Evolutionary conservation across 805 yeast genomes (phyloP).

Genomic region (Candida schatavii): DNA sequence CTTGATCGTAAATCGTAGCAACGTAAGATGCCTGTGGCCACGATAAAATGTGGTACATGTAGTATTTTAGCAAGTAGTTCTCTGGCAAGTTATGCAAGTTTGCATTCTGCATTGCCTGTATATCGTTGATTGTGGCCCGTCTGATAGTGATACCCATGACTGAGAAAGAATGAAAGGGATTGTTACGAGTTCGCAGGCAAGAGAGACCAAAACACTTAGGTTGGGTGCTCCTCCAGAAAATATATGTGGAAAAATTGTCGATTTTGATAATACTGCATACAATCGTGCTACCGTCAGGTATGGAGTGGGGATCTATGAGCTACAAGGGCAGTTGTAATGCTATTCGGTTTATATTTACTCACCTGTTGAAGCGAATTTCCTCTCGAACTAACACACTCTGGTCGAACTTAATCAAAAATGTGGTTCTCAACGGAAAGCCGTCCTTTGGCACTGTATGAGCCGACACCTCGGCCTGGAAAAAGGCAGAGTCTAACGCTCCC

Average conservation of each 20-base stretch:
- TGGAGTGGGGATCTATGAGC: too few species aligned
- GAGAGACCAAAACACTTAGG: too few species aligned
- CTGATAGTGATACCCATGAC: slow-evolving; percentile 83
- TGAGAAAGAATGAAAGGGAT: too few species aligned
- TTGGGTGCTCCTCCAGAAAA: too few species aligned
- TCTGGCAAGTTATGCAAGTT: slow-evolving; percentile 91
- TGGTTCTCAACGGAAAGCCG: slow-evolving; percentile 62
- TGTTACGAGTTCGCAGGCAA: too few species aligned
- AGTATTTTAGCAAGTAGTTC: slow-evolving; percentile 87
- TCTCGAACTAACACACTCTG: slow-evolving; percentile 56
- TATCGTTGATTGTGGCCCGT: slow-evolving; percentile 79
- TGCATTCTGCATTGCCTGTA: slow-evolving; percentile 95
- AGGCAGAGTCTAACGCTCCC: slow-evolving; percentile 72
- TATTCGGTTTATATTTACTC: too few species aligned
- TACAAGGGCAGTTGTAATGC: too few species aligned
- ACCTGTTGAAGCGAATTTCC: slow-evolving; percentile 35
- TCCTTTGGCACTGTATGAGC: slow-evolving; percentile 75
- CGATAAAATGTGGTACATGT: slow-evolving; percentile 87
- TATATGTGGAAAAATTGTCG: too few species aligned
- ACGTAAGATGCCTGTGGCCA: slow-evolving; percentile 99
- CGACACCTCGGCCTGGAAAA: slow-evolving; percentile 72
- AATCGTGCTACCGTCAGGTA: too few species aligned
- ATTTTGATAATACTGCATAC: too few species aligned
- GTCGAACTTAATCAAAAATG: slow-evolving; percentile 71
- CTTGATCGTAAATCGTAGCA: slow-evolving; percentile 70